phyloP scores from a whole-genome alignment of 352 stramenopile genomes.

The Pythium volutum region DNA sequence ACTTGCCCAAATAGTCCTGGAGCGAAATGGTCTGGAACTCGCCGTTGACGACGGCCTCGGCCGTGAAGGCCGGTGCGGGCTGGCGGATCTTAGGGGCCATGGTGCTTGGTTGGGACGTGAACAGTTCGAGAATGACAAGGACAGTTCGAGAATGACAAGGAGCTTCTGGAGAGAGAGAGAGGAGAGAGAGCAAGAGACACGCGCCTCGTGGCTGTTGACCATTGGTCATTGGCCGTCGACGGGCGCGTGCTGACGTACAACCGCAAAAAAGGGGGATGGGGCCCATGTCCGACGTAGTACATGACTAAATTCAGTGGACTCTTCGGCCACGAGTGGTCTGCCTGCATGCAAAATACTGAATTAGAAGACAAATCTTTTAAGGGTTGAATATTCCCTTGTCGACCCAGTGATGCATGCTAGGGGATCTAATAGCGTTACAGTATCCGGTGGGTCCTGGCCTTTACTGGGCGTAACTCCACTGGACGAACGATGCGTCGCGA shows the following conservation, averaged over 20 bases:
- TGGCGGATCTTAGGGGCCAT: constrained; percentile 13
- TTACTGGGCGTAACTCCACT: neutral
- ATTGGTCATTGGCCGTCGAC: neutral
- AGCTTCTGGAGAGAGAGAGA: neutral
- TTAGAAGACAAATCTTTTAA: no score
- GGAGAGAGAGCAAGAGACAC: neutral
- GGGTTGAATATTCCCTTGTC: no score
- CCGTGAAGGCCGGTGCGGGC: constrained; percentile 37
- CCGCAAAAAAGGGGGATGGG: no score
- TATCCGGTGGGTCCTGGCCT: no score
- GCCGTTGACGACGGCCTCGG: constrained; percentile 40
- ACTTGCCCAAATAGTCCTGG: constrained; percentile 56
- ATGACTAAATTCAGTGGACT: no score
- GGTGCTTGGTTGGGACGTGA: neutral
- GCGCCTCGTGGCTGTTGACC: neutral
- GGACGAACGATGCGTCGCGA: neutral
- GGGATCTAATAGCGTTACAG: no score
- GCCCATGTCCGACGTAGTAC: no score
- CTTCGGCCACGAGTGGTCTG: no score
- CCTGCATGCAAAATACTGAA: no score
- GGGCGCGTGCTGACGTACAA: neutral
- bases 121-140: constrained; percentile 1
- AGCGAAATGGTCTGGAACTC: constrained; percentile 52
- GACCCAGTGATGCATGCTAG: no score
- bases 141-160: no score